Percentiles rank a stretch among this genome's conserved stretches.
These are phyloP conservation scores for Fusarium chlamydosporum DNA, from an alignment of 2,329 filamentous ascomycete species.

Conservation along the genomic window DNA sequence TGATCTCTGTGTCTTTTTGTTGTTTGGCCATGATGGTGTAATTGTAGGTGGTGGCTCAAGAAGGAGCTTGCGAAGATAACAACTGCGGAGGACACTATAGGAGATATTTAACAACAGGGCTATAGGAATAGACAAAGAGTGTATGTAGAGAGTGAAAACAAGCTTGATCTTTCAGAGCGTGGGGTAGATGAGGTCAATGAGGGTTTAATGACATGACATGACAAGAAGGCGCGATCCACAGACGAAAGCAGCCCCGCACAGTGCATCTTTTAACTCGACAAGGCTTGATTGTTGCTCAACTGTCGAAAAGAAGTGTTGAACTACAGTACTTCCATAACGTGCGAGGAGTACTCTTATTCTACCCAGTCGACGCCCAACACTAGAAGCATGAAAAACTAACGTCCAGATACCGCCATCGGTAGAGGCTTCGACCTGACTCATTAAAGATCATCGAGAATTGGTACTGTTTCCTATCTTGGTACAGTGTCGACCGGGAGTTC, in stretches of 20 bases:
- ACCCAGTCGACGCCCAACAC: too few species aligned
- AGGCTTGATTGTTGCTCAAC: too few species aligned
- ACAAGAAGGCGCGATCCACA: background rate
- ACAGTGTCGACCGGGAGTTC: background rate
- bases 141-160: background rate
- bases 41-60: background rate
- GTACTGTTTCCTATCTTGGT: background rate
- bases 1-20: slow-evolving; percentile 39
- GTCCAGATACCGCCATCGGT: too few species aligned
- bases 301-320: too few species aligned
- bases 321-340: too few species aligned
- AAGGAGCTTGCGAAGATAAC: rapidly evolving
- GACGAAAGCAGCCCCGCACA: background rate
- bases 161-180: background rate
- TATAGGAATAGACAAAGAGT: background rate
- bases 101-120: rapidly evolving
- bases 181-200: slow-evolving; percentile 13
- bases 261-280: background rate
- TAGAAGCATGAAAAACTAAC: too few species aligned
- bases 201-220: slow-evolving; percentile 7
- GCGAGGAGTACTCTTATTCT: too few species aligned
- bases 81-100: rapidly evolving
- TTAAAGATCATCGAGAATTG: background rate
- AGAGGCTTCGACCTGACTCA: background rate
- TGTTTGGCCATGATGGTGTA: slow-evolving; percentile 39